Base-by-base conservation (phyloP, 2,329 filamentous ascomycete genomes). In the Fusarium sp. region DNA sequence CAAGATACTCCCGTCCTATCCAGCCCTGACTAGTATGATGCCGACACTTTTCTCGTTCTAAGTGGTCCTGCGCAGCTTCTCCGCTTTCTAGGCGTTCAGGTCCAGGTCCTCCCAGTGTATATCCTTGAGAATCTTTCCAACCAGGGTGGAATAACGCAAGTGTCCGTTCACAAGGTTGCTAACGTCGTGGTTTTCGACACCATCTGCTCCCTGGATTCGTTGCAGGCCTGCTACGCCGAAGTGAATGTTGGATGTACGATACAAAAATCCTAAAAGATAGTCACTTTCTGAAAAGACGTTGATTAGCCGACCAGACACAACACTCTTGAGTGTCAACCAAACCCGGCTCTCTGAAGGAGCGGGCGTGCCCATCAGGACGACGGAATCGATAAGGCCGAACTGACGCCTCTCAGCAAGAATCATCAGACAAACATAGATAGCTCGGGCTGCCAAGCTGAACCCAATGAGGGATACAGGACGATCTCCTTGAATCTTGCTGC, bases 241-340 rank as follows among this genome's bases (percentile, higher is more conserved):
- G 72, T 96, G 91, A 55, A 95, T 89, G 74, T 92, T 94, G 60
- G 92, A 93, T 6, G 91, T 93, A 56, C 95, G 91, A 80, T 95
- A 97, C 42, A 98, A 85, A 79, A 98, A 97, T 2, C 91, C 95
- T 6, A 98, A 90, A 30, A 98, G 91, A 73, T 94, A 95, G 80
- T 98, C 95, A 51, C 94, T 93, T 57, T 92, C 91, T 2, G 93
- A 97, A 80, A 92, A 98, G 7, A 96, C 94, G 75, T 98, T 98
- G 78, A 98, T 88, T n/a, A 98, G 86, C 28, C 95, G 90, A 1
- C 95, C 95, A 44, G 90, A 88, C 8, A 97, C 94, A 6, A 95
- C 93, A 65, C 90, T 92, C 71, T 93, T 91, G 78, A 97, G 88
- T 11, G 90, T 87, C 33, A 92, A 86, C 95, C 95, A 98, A 59